Evolutionary conservation across 2,329 filamentous ascomycete genomes (phyloP).

Genomic region (Claviceps arundinis): DNA sequence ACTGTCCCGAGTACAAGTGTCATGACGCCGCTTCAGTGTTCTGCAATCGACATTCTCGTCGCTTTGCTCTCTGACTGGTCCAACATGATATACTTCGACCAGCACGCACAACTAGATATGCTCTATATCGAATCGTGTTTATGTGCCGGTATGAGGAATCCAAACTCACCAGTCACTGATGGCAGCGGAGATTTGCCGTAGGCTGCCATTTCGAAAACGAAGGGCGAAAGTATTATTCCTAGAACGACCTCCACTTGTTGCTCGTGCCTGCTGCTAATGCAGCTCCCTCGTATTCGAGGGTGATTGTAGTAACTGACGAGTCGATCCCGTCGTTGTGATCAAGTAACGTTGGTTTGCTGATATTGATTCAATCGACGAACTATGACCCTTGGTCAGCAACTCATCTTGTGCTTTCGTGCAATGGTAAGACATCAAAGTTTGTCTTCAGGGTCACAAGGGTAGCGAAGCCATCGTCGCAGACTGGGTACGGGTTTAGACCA

Average conservation of each 20-base stretch:
- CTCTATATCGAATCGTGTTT: neutral
- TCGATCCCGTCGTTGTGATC: slow-evolving; percentile 40
- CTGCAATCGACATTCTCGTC: neutral
- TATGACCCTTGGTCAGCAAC: neutral
- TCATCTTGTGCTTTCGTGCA: neutral
- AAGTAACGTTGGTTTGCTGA: slow-evolving; percentile 43
- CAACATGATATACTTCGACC: neutral
- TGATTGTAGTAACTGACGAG: slow-evolving; percentile 40
- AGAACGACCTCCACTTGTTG: slow-evolving; percentile 39
- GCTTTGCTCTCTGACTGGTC: neutral
- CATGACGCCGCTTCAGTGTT: neutral
- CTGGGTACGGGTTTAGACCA: neutral
- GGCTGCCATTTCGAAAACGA: slow-evolving; percentile 25
- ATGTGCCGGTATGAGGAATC: too few relatives aligned
- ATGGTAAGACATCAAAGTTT: neutral
- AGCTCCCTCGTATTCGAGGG: slow-evolving; percentile 43
- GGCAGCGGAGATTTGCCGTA: slow-evolving; percentile 68
- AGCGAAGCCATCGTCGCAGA: neutral
- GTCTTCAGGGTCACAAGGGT: neutral
- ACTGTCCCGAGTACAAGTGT: neutral
- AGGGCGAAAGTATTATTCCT: slow-evolving; percentile 40
- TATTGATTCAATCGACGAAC: slow-evolving; percentile 36
- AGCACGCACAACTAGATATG: neutral
- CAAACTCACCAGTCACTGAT: slow-evolving; percentile 69
- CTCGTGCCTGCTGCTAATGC: slow-evolving; percentile 20